Conservation (phyloP, 78 protist species). For the Polysphondylium violaceum region DNA sequence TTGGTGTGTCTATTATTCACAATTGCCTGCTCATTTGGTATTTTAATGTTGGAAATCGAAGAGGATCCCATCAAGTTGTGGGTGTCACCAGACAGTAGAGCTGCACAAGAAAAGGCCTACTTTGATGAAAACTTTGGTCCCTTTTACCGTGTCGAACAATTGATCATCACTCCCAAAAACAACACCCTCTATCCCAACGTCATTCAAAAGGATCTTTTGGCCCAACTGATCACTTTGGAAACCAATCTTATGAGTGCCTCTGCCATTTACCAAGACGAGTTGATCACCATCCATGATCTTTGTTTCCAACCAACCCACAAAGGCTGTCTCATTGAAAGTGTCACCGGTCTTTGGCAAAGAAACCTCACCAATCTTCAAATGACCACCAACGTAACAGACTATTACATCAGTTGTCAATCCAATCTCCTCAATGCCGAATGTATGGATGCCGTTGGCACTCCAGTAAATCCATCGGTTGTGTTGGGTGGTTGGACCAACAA, state of each 20-base stretch:
- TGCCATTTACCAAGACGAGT: not conserved
- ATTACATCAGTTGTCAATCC: not conserved
- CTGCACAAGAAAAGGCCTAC: conserved; percentile 66
- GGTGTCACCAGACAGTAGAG: conserved; percentile 62
- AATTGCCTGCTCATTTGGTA: conserved; percentile 19
- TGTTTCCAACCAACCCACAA: conserved; percentile 58
- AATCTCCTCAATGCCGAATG: not conserved
- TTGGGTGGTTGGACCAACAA: conserved; percentile 66
- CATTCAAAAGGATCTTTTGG: not conserved
- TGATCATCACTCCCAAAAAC: conserved; percentile 40
- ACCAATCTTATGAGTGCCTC: not conserved
- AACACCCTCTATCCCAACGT: not conserved
- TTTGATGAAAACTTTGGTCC: conserved; percentile 81
- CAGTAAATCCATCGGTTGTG: conserved; percentile 47
- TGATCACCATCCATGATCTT: conserved; percentile 1
- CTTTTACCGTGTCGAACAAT: conserved; percentile 75
- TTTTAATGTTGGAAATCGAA: conserved; percentile 26
- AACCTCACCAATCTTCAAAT: not conserved
- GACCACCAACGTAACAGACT: not conserved
- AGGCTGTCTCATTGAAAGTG: conserved; percentile 54
- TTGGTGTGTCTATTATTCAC: not conserved
- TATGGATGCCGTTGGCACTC: conserved; percentile 67
- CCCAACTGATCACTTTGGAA: conserved; percentile 14
- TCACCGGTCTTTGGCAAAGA: conserved; percentile 61
- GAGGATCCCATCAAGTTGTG: conserved; percentile 74